A percentile compares a stretch with the other conserved stretches of the same genome.
Evolutionary conservation across 805 yeast genomes (phyloP).

Genomic region (Hanseniaspora lindneri): DNA sequence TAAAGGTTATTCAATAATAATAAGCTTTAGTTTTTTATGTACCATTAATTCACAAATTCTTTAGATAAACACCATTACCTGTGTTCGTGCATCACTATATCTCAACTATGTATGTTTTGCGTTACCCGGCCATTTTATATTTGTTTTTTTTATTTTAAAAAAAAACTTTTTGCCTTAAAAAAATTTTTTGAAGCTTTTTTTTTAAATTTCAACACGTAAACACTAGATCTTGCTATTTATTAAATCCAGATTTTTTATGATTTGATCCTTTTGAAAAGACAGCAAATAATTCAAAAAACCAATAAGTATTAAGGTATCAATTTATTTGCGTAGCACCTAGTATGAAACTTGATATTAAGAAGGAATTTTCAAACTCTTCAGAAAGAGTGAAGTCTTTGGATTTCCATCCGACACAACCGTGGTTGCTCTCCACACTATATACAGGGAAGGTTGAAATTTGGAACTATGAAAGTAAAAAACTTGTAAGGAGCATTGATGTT

Average conservation of each 20-base stretch:
- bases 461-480: slow-evolving; percentile 73
- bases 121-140: neutral
- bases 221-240: slow-evolving; percentile 11
- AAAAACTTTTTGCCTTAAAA: no score
- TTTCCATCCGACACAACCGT: slow-evolving; percentile 95
- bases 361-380: slow-evolving; percentile 78
- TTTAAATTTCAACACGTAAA: neutral
- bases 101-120: neutral
- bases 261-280: no score
- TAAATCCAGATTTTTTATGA: neutral
- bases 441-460: slow-evolving; percentile 78
- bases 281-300: neutral
- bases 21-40: no score
- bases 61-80: no score
- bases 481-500: slow-evolving; percentile 83
- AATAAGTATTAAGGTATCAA: neutral
- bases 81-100: no score
- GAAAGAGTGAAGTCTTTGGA: slow-evolving; percentile 97
- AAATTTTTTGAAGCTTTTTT: no score
- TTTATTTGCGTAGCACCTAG: no score
- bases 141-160: no score
- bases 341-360: slow-evolving; percentile 43
- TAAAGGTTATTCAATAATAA: no score
- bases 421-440: slow-evolving; percentile 85
- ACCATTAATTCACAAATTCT: no score